Conservation (phyloP, 805 yeast genomes). For the Starmerella bombicola region DNA sequence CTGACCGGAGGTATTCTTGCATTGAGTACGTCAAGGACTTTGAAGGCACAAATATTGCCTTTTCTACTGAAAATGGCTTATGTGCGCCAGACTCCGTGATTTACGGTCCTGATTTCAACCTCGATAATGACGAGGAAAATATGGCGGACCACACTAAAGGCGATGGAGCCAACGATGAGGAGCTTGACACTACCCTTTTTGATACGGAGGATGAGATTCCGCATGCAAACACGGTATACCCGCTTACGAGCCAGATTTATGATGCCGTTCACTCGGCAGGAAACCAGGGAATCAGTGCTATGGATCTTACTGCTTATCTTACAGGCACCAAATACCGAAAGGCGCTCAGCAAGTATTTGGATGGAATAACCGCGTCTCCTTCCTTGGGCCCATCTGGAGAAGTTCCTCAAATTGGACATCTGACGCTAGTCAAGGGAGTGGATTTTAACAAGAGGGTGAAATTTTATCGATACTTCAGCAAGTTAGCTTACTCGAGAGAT, state of each 20-base stretch:
- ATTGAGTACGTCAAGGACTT: slow-evolving; percentile 25
- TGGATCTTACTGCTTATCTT: slow-evolving; percentile 38
- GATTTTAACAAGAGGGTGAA: slow-evolving; percentile 66
- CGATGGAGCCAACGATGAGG: slow-evolving; percentile 19
- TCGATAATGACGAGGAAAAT: not conserved
- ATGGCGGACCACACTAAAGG: not conserved
- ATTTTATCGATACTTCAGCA: slow-evolving; percentile 52
- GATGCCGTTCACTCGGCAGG: slow-evolving; percentile 36
- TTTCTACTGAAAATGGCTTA: not conserved
- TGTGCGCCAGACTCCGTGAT: not conserved
- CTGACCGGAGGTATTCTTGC: slow-evolving; percentile 27
- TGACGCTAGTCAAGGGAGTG: slow-evolving; percentile 44
- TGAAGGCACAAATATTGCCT: not conserved
- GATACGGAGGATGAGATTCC: not conserved
- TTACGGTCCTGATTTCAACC: not conserved
- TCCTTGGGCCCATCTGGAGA: slow-evolving; percentile 3
- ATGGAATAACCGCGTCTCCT: slow-evolving; percentile 32
- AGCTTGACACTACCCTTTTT: slow-evolving; percentile 1
- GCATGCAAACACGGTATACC: slow-evolving; percentile 42
- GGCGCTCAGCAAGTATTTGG: slow-evolving; percentile 42
- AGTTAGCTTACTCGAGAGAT: slow-evolving; percentile 30
- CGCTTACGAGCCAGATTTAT: slow-evolving; percentile 52
- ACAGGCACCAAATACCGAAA: slow-evolving; percentile 46
- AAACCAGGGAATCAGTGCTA: slow-evolving; percentile 45
- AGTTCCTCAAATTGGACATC: slow-evolving; percentile 24